Percentiles rank a stretch among this genome's conserved stretches.
Evolutionary conservation across 345 rosid genomes (phyloP).

Genomic region (Gossypium arboreum): DNA sequence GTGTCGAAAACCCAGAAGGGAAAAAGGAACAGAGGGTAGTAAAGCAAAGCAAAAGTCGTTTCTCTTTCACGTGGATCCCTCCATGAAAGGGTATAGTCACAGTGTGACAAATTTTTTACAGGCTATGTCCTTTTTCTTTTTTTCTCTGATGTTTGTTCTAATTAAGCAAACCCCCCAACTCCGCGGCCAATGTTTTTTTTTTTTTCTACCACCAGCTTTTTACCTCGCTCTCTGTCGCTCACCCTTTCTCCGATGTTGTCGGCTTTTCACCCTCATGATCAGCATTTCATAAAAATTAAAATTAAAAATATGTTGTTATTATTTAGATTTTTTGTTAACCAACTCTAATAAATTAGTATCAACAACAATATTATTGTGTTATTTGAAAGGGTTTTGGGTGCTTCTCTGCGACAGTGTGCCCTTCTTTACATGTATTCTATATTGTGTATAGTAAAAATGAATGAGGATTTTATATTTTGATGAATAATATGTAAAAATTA

Average conservation of each 20-base stretch:
- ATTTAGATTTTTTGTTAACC: too few species aligned
- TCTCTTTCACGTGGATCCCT: slow-evolving; percentile 8
- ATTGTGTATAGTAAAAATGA: too few species aligned
- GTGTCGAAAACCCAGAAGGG: neutral
- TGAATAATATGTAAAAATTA: too few species aligned
- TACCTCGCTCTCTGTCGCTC: neutral
- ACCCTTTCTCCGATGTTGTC: slow-evolving; percentile 19
- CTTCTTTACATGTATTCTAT: too few species aligned
- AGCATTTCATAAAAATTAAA: neutral
- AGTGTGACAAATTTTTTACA: slow-evolving; percentile 15
- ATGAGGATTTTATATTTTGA: too few species aligned
- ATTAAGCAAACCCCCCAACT: neutral
- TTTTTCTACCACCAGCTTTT: neutral
- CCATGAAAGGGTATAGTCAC: neutral
- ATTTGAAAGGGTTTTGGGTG: too few species aligned
- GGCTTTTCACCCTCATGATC: slow-evolving; percentile 30
- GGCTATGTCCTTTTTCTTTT: neutral
- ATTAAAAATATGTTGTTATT: too few species aligned
- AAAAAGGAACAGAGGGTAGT: neutral
- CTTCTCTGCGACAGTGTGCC: too few species aligned
- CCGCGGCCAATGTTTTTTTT: neutral
- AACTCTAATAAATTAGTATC: too few species aligned
- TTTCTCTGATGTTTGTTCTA: neutral
- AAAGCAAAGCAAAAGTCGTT: neutral
- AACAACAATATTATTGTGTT: too few species aligned